Evolutionary conservation across 805 yeast species (phyloP), one percentile per base, ranked within the genome.

Genomic region (Sungouiozyma intestinalis): DNA sequence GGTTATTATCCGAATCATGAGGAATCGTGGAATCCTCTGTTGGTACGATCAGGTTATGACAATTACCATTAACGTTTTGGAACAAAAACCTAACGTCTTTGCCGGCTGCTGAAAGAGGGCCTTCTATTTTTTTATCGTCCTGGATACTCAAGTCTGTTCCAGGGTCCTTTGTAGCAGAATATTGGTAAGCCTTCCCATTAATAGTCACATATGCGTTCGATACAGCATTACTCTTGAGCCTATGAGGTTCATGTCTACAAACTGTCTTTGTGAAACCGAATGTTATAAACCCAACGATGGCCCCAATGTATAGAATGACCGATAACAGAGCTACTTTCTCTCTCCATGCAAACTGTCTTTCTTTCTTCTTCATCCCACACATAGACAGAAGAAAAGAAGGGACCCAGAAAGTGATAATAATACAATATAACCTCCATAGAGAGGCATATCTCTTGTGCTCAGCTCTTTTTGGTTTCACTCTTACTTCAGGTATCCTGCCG

Each of bases 321-420:
- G 92, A 72, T 36, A 90, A 69, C 36, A 92, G 70, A 1, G 85
- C 97, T 43, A 88, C 81, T 58, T 90, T 90, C 57, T 92, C 98
- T 57, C 98, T 74, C 98, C 98, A 92, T 0, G 98, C 98, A 69
- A 79, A 77, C 58, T 88, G 97, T 46, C 95, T 76, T 38, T 79
- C 86, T 50, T 77, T 76, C 16, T 83, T 77, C 29, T 74, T 73
- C 73, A 90, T 73, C 2, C 97, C 97, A 63, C 77, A 82, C 36
- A 84, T 66, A 66, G 53, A 17, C 18, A 50, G n/a, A 8, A 50
- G 17, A 0, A 87, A 80, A 2, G 81, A 74, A 1, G 97, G 95
- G 2, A 94, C 94, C 92, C 96, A 90, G 60, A 86, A 86, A 0
- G 98, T 88, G 31, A 92, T 65, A 7, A 74, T 52, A 50, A 77